Base-by-base conservation (phyloP, 1,284 basidiomycete species). In the Boletellus sp. region DNA sequence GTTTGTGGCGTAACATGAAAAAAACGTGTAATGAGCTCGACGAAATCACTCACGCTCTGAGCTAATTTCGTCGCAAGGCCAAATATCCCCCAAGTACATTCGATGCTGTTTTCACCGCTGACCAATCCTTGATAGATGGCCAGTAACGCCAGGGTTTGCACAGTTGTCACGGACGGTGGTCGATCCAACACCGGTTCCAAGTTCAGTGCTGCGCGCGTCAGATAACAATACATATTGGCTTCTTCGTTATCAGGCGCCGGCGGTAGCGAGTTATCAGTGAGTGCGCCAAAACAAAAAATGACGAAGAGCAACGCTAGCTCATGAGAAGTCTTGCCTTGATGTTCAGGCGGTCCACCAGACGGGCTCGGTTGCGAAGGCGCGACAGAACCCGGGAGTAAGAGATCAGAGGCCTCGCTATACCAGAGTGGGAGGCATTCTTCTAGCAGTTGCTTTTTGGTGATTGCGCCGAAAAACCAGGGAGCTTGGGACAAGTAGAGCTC, bases 401-500 rank as follows among this genome's bases (percentile, higher is more conserved):
- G 65, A 22, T 65, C 61, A n/a, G 68, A 59, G 12, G 76, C 76
- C 56, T 85, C 83, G 16, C 66, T 64, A 57, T 85, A 88, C 80
- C 83, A 87, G 35, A 81, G 62, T 22, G 86, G 85, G 16, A 88
- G 69, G 28, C 83, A 68, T 56, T 88, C 85, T 51, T 84, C 80
- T n/a, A 75, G 57, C 19, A 88, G 67, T 53, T 88, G 85, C 15
- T 70, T 71, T 36, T 72, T 70, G 3, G 81, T 82, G 26, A 87
- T 79, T 1, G 85, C 82, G 30, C 84, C 82, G 55, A 86, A 87
- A 63, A 88, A 86, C 86, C 86, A 89, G 0, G 84, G 83, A 2
- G 85, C 83, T 59, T 85, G 82, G 22, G 84, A 81, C 44, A 88
- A 75, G 64, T 89, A 89, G 13, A 86, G 73, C 22, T 80, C 75